Percentiles rank a stretch among this genome's conserved stretches.
These are phyloP conservation scores for Dryadomyces sulphureus DNA, from an alignment of 2,329 filamentous ascomycete species.

Conservation along the genomic window DNA sequence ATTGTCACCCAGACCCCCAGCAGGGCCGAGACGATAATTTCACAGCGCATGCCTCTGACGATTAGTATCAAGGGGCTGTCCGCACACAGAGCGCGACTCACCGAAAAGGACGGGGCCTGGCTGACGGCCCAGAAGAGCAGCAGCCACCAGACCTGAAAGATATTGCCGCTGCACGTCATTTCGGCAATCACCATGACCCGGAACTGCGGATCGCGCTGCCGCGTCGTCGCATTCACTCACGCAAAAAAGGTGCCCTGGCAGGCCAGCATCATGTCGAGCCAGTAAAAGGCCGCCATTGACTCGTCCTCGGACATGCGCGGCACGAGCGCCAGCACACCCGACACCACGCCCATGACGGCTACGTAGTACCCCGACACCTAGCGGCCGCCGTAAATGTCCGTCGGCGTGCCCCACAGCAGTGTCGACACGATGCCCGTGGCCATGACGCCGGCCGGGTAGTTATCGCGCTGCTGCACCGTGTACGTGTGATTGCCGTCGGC, in stretches of 20 bases:
- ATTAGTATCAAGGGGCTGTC: no score
- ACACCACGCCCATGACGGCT: slow-evolving; percentile 46
- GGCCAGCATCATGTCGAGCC: slow-evolving; percentile 55
- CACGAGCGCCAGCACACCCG: slow-evolving; percentile 43
- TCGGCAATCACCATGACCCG: slow-evolving; percentile 53
- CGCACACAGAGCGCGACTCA: no score
- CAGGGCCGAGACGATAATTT: slow-evolving; percentile 49
- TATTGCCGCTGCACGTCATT: slow-evolving; percentile 57
- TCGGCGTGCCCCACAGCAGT: slow-evolving; percentile 54
- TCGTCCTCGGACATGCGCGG: slow-evolving; percentile 23
- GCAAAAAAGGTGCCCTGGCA: slow-evolving; percentile 64
- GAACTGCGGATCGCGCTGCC: slow-evolving; percentile 46
- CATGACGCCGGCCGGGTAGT: slow-evolving; percentile 41
- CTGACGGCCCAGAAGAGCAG: slow-evolving; percentile 56
- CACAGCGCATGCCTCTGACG: slow-evolving; percentile 54
- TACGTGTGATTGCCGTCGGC: slow-evolving; percentile 28
- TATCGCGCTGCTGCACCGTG: slow-evolving; percentile 34
- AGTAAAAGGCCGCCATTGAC: slow-evolving; percentile 54
- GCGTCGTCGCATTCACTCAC: slow-evolving; percentile 59
- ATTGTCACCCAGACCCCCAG: slow-evolving; percentile 43
- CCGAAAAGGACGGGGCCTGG: slow-evolving; percentile 48
- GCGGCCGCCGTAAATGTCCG: slow-evolving; percentile 42
- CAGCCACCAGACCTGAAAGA: slow-evolving; percentile 60
- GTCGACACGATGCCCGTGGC: slow-evolving; percentile 45
- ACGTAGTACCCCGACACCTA: slow-evolving; percentile 56